A percentile compares a stretch with the other conserved stretches of the same genome.
phyloP scores from a whole-genome alignment of 2,329 filamentous ascomycete species.

The Madurella mycetomatis region DNA sequence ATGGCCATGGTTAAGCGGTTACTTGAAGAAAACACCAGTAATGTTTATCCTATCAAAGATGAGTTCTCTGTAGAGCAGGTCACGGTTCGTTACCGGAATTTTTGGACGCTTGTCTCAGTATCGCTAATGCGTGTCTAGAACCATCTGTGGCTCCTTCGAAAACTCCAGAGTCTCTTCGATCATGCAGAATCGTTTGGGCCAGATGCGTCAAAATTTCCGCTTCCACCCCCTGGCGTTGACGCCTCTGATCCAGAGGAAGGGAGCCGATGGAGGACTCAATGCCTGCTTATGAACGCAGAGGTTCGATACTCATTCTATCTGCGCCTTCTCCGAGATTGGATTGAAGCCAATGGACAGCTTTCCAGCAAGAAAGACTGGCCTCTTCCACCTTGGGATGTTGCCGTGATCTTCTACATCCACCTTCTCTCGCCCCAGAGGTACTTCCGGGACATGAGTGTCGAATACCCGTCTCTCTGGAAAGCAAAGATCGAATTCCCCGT shows the following conservation, averaged over 20 bases:
- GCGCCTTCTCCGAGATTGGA: conserved; percentile 4
- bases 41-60: too few relatives aligned
- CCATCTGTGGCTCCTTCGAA: conserved; percentile 1
- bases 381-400: conserved; percentile 16
- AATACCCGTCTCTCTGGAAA: conserved; percentile 6
- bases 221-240: background rate
- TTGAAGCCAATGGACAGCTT: background rate
- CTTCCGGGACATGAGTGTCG: background rate
- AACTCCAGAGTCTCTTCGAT: background rate
- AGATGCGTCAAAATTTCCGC: background rate
- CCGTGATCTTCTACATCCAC: conserved; percentile 15
- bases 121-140: background rate
- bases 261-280: conserved; percentile 7
- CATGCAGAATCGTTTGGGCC: background rate
- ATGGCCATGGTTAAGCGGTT: too few relatives aligned
- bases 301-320: conserved; percentile 17
- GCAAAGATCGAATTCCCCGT: conserved; percentile 10
- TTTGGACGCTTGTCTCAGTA: too few relatives aligned
- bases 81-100: too few relatives aligned
- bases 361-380: conserved; percentile 1
- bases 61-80: too few relatives aligned
- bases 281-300: conserved; percentile 16
- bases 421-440: conserved; percentile 7
- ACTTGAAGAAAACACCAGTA: too few relatives aligned
- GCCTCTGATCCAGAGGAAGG: background rate